These are phyloP conservation scores for Trichoderma pleuroti DNA, from an alignment of 2,329 filamentous ascomycete species.

Conservation along the genomic window DNA sequence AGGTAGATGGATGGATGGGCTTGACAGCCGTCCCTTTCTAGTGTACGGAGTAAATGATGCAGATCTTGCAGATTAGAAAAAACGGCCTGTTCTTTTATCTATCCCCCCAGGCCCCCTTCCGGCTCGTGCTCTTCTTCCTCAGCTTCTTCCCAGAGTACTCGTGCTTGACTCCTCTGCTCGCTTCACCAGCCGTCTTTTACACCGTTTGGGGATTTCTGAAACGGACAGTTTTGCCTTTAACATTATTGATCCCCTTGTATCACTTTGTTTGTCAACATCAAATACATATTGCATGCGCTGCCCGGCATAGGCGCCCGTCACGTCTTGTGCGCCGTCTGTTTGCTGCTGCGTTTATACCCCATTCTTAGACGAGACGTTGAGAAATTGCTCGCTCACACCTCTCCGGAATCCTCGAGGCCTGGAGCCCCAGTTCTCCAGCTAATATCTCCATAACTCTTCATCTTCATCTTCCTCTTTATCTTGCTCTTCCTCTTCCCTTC, in stretches of 20 bases:
- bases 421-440: constrained; percentile 1
- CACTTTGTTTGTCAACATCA: background rate
- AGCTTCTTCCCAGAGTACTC: background rate
- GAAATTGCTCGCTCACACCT: background rate
- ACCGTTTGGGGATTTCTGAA: constrained; percentile 14
- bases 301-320: constrained; percentile 3
- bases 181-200: background rate
- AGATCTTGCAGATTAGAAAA: constrained; percentile 11
- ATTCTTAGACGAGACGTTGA: background rate
- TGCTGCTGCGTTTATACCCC: background rate
- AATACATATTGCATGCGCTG: background rate
- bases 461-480: background rate
- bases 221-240: constrained; percentile 3
- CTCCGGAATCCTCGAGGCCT: background rate
- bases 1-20: background rate
- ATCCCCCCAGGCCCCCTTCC: constrained; percentile 1
- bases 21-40: background rate
- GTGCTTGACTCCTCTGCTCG: background rate
- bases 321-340: background rate
- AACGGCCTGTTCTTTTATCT: constrained; percentile 16
- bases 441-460: background rate
- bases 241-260: constrained; percentile 13
- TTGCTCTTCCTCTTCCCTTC: background rate
- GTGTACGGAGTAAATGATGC: constrained; percentile 6
- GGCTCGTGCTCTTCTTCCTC: constrained; percentile 2